Base-by-base conservation (phyloP, 2,329 filamentous ascomycete genomes). In the Fusarium pseudograminearum region DNA sequence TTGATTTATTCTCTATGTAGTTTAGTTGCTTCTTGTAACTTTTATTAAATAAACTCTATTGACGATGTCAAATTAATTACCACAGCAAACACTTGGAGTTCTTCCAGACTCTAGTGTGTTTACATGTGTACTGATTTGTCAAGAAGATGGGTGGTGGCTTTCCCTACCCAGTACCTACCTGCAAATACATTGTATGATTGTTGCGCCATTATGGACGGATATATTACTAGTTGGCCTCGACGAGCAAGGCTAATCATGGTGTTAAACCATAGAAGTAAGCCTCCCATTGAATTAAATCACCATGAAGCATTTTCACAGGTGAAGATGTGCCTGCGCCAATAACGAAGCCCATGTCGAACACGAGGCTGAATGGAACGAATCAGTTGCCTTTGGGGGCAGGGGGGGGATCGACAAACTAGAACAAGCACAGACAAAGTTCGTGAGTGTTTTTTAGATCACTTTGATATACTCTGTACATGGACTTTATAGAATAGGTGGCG, bases 391-490 rank as follows among this genome's bases (percentile, higher is more conserved):
- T 30, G 28, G 28, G 28, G 28, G 11, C 10, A 30, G n/a, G 20
- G 44, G 57, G 57, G 45, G 40, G 62, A 60, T 68, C 42, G 55
- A 55, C 42, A 34, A 54, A 51, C 67, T 70, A 67, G 47, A 50
- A n/a, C n/a, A 44, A 52, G 67, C 67, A 67, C 61, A 51, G 65
- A 69, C 66, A 40, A 26, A 47, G 61, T 66, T 66, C 20, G 20
- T 26, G 24, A 54, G 24, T 28, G 22, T 22, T 36, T 52, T 28
- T 9, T 24, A 20, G 11, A n/a, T 31, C 14, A 20, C 11, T 28
- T 28, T 28, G 10, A 31, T 28, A 28, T 28, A 28, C 26, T 28
- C 26, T n/a, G n/a, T 16, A 22, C 22, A 22, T 16, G 28, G n/a
- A 50, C 40, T 26, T 24, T 24, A 47, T 24, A 47, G 38, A 42